Evolutionary conservation across 2,329 filamentous ascomycete species (phyloP).

Genomic region (Epichloe coenophiala): DNA sequence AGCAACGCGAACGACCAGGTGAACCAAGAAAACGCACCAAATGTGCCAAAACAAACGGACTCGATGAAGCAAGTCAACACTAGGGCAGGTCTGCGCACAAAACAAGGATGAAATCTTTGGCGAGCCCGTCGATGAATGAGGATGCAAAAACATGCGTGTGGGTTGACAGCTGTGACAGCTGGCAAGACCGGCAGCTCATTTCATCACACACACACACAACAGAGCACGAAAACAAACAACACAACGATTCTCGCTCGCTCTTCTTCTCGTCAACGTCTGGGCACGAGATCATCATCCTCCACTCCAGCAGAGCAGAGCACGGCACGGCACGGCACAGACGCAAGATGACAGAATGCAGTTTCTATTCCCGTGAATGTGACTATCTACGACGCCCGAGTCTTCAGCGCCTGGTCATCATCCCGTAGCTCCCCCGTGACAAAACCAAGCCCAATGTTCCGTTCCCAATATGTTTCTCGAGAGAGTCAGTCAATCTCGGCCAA

Average conservation of each 20-base stretch:
- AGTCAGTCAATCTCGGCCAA: too few species aligned
- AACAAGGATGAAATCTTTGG: not conserved
- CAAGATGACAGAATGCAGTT: not conserved
- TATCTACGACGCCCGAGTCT: not conserved
- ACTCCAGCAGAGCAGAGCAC: too few species aligned
- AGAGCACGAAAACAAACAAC: not conserved
- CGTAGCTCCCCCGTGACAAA: not conserved
- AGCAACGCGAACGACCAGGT: not conserved
- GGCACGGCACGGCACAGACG: not conserved
- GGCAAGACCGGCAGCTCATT: not conserved
- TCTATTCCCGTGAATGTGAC: not conserved
- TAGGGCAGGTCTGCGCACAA: not conserved
- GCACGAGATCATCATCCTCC: too few species aligned
- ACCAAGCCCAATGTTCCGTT: not conserved
- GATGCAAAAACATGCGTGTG: not conserved
- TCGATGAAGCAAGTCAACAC: not conserved
- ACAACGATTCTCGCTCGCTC: not conserved
- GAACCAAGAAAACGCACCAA: not conserved
- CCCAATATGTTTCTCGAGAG: too few species aligned
- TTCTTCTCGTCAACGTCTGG: too few species aligned
- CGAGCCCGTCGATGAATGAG: not conserved
- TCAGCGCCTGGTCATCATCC: not conserved
- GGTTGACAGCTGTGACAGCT: conserved; percentile 1
- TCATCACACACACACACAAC: not conserved
- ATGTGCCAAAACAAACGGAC: not conserved